phyloP scores from a whole-genome alignment of 345 rosid species.

The Hypericum androsaemum region DNA sequence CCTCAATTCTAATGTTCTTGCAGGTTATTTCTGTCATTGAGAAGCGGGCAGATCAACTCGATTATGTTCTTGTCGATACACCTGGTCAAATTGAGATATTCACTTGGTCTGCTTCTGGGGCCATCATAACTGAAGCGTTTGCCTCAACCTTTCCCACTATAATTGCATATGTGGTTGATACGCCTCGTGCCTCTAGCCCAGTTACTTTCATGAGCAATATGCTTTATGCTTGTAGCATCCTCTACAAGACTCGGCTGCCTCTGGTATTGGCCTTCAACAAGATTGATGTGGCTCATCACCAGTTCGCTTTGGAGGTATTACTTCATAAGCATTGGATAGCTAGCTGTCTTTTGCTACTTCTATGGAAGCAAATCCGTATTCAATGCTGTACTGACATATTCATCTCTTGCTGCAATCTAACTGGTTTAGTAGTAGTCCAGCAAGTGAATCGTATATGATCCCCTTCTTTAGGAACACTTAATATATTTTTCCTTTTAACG shows the following conservation, averaged over 20 bases:
- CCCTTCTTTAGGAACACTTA: too few species aligned
- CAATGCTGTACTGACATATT: too few species aligned
- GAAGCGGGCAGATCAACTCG: slow-evolving; percentile 77
- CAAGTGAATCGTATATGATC: too few species aligned
- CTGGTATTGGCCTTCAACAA: slow-evolving; percentile 77
- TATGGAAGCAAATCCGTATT: too few species aligned
- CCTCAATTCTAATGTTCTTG: slow-evolving; percentile 5
- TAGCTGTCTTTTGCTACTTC: too few species aligned
- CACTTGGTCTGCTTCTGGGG: slow-evolving; percentile 93
- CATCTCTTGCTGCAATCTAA: too few species aligned
- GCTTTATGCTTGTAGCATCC: slow-evolving; percentile 85
- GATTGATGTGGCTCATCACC: slow-evolving; percentile 68
- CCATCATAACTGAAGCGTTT: slow-evolving; percentile 79
- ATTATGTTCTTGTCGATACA: slow-evolving; percentile 78
- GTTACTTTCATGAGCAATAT: slow-evolving; percentile 78
- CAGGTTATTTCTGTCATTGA: slow-evolving; percentile 67
- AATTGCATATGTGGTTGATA: slow-evolving; percentile 64
- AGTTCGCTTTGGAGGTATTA: slow-evolving; percentile 71
- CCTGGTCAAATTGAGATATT: slow-evolving; percentile 91
- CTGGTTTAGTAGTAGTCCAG: too few species aligned
- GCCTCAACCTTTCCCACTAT: slow-evolving; percentile 84
- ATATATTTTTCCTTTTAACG: too few species aligned
- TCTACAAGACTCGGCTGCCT: slow-evolving; percentile 71
- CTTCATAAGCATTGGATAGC: neutral
- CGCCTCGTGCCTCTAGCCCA: slow-evolving; percentile 73